Conservation (phyloP, 2,329 filamentous ascomycete genomes). For the Aspergillus udagawae region DNA sequence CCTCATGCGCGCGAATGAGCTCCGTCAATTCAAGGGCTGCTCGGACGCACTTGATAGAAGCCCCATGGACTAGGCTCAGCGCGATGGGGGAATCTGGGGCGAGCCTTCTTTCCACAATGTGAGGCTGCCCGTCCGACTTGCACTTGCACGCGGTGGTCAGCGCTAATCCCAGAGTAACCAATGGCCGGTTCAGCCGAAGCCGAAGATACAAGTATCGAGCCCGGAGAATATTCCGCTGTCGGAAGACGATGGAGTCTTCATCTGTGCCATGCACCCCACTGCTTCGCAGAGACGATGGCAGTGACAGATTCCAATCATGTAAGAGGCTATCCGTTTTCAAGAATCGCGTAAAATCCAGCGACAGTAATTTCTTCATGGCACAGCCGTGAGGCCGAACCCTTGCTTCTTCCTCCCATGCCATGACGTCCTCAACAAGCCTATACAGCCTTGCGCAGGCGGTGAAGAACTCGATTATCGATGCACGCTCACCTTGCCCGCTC, state of each 20-base stretch:
- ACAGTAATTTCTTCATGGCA: constrained; percentile 18
- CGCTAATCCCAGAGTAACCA: constrained; percentile 8
- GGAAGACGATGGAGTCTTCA: constrained; percentile 16
- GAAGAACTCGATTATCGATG: constrained; percentile 24
- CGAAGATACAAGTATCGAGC: constrained; percentile 21
- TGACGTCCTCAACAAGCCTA: constrained; percentile 17
- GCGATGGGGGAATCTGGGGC: constrained; percentile 6
- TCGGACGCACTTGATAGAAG: constrained; percentile 9
- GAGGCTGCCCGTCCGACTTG: constrained; percentile 1
- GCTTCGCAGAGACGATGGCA: constrained; percentile 18
- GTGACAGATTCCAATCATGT: constrained; percentile 19
- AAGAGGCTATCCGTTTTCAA: constrained; percentile 16
- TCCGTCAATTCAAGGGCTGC: constrained; percentile 5
- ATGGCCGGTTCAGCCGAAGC: constrained; percentile 14
- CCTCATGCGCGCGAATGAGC: constrained; percentile 4
- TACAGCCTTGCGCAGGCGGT: constrained; percentile 19
- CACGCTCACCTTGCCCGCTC: constrained; percentile 8
- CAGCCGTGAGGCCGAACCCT: constrained; percentile 9
- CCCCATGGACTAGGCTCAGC: constrained; percentile 9
- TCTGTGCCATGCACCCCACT: neutral
- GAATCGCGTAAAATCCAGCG: constrained; percentile 15
- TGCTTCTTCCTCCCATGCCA: constrained; percentile 18
- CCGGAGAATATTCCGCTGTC: constrained; percentile 22
- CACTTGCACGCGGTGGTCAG: constrained; percentile 8
- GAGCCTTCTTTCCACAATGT: neutral